Evolutionary conservation across 139 green algal species (phyloP), one percentile per base, ranked within the genome.

Genomic region (Asterochloris sp.): DNA sequence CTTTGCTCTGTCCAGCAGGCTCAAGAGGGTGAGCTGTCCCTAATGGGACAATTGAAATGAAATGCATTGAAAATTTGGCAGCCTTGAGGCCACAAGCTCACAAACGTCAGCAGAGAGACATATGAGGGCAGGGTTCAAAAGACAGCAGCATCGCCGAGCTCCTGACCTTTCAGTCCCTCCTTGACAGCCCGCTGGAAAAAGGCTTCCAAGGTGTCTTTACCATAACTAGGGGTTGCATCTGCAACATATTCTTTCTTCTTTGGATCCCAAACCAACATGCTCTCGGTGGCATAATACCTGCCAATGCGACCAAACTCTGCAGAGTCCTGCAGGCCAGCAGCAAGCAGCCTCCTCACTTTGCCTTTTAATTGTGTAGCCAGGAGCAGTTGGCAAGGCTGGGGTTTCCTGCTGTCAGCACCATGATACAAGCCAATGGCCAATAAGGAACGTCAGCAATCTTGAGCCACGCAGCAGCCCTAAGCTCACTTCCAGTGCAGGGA

Each of bases 211-310:
- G 96, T 99, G 79, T 98, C 95, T 62, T 91, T 93, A 66, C 97
- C 97, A 85, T 98, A 99, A 75, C 85, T 93, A 17, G 97, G 97
- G 13, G 97, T 99, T 12, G 86, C 88, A 47, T 96, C 93, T 27
- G 94, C 91, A 26, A 93, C 69, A 83, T 99, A 99, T 77, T 89
- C 62, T 79, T 86, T 60, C 29, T 74, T 89, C 78, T 86, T 78
- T 16, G 87, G 79, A 86, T 99, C 94, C 86, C 91, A 97, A 83
- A 98, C 90, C 27, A 99, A 90, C 97, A 99, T 99, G 84, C 84
- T 94, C 91, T 99, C 97, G 29, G 95, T 92, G 2, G 97, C 97
- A 85, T 99, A 99, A 90, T 99, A 99, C 79, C 91, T 92, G 16
- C 97, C 97, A 79, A 99, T 99, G 29, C 90, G 89, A 21, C 90